These are phyloP conservation scores for Pestalotiopsis sp. DNA, from an alignment of 2,329 filamentous ascomycete genomes.

Conservation along the genomic window DNA sequence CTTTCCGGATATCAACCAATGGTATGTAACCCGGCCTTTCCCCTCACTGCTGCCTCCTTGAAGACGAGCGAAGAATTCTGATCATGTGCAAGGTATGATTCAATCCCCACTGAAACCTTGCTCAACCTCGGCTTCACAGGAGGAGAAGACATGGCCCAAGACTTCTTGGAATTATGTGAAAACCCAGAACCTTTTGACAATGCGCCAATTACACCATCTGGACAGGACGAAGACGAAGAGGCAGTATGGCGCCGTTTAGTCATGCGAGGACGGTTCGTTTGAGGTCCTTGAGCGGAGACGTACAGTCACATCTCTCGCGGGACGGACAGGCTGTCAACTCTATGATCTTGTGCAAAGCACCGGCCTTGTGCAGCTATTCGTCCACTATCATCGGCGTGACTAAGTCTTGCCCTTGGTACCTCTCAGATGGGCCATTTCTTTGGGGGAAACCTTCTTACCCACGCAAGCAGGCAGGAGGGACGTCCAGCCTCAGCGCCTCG, in stretches of 20 bases:
- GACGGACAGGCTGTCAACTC: neutral
- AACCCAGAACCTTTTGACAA: conserved; percentile 35
- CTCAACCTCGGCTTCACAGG: conserved; percentile 36
- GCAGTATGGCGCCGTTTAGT: conserved; percentile 36
- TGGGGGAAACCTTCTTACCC: too few relatives aligned
- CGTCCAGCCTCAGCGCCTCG: too few relatives aligned
- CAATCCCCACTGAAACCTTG: conserved; percentile 32
- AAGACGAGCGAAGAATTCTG: neutral
- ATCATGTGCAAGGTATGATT: conserved; percentile 29
- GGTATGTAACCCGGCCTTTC: conserved; percentile 19
- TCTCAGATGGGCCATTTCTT: too few relatives aligned
- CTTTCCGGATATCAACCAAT: conserved; percentile 21
- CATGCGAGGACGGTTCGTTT: conserved; percentile 35
- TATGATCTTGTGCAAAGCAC: neutral
- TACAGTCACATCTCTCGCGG: neutral
- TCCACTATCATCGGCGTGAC: neutral
- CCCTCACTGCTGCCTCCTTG: conserved; percentile 14
- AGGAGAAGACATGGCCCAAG: conserved; percentile 33
- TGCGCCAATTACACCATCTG: conserved; percentile 24
- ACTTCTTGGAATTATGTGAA: conserved; percentile 36
- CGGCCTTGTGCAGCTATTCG: neutral
- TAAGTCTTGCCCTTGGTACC: neutral
- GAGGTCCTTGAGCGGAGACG: neutral
- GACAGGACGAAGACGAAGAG: conserved; percentile 36
- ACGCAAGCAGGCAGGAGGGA: too few relatives aligned